Percentiles rank a stretch among this genome's conserved stretches.
Evolutionary conservation across 768 basidiomycete genomes (phyloP).

Genomic region (Leccinum variicolor): DNA sequence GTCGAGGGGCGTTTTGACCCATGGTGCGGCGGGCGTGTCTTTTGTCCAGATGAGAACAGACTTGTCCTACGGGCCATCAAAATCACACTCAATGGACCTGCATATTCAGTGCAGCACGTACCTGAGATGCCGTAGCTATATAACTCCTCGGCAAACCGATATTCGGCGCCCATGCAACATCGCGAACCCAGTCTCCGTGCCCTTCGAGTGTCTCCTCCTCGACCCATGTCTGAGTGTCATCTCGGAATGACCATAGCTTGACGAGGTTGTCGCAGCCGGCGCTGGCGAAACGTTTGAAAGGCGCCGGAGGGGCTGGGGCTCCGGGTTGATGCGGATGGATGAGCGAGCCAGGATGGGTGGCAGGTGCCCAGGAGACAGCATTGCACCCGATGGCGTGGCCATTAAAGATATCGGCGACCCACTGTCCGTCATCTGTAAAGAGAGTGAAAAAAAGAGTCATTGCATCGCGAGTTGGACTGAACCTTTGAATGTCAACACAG

Average conservation of each 20-base stretch:
- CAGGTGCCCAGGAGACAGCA: constrained; percentile 96
- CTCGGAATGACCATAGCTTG: constrained; percentile 89
- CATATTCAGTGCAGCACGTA: constrained; percentile 23
- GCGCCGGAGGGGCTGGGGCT: constrained; percentile 36
- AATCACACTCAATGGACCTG: not conserved
- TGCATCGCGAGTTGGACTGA: constrained; percentile 23
- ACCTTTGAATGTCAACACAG: constrained; percentile 97
- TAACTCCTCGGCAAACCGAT: constrained; percentile 93
- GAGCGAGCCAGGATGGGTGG: constrained; percentile 80
- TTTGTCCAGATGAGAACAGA: constrained; percentile 92
- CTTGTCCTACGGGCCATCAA: constrained; percentile 50
- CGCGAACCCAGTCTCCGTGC: constrained; percentile 96
- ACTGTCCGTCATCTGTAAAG: constrained; percentile 87
- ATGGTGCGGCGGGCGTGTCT: constrained; percentile 66
- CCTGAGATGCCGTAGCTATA: constrained; percentile 93
- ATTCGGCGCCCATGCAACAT: constrained; percentile 99
- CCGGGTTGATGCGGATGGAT: constrained; percentile 62
- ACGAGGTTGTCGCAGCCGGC: constrained; percentile 97
- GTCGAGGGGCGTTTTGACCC: constrained; percentile 80
- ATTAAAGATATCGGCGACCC: constrained; percentile 92
- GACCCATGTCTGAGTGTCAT: constrained; percentile 84
- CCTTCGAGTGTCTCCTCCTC: constrained; percentile 90
- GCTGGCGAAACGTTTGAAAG: constrained; percentile 89
- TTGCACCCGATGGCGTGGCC: constrained; percentile 97
- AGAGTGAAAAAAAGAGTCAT: not conserved